These are phyloP conservation scores for Plectosphaerella cucumerina DNA, from an alignment of 2,329 filamentous ascomycete species.

Conservation along the genomic window DNA sequence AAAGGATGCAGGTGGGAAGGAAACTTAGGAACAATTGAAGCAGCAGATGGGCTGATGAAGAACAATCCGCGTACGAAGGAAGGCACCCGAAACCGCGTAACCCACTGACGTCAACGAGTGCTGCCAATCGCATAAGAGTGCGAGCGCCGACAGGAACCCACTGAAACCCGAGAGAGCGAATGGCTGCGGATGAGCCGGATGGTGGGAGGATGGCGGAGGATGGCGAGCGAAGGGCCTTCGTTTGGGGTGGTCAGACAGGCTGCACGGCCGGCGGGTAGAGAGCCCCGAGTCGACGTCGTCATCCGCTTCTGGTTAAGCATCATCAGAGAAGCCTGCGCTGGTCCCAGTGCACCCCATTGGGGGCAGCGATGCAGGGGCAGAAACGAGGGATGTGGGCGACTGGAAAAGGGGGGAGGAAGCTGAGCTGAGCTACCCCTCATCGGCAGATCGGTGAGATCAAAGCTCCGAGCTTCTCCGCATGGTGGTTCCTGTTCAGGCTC, in stretches of 20 bases:
- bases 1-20: background rate
- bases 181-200: background rate
- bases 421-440: background rate
- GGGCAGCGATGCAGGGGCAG: background rate
- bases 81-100: constrained; percentile 3
- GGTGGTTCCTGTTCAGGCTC: too few species aligned
- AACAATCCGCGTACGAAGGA: background rate
- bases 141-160: background rate
- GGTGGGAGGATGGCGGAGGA: background rate
- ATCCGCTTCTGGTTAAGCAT: too few species aligned
- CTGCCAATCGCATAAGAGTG: constrained; percentile 4
- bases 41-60: background rate
- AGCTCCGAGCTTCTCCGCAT: background rate
- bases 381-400: background rate
- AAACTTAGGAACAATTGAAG: background rate
- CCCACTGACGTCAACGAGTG: constrained; percentile 14
- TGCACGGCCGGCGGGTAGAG: too few species aligned
- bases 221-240: background rate
- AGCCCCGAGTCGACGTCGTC: too few species aligned
- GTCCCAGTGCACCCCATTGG: too few species aligned
- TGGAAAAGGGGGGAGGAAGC: too few species aligned
- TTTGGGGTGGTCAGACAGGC: too few species aligned
- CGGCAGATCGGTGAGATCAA: background rate
- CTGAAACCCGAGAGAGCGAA: background rate
- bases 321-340: too few species aligned